A percentile compares a stretch with the other conserved stretches of the same genome.
phyloP scores from a whole-genome alignment of 768 basidiomycete genomes.

The Leucogyrophana mollusca region DNA sequence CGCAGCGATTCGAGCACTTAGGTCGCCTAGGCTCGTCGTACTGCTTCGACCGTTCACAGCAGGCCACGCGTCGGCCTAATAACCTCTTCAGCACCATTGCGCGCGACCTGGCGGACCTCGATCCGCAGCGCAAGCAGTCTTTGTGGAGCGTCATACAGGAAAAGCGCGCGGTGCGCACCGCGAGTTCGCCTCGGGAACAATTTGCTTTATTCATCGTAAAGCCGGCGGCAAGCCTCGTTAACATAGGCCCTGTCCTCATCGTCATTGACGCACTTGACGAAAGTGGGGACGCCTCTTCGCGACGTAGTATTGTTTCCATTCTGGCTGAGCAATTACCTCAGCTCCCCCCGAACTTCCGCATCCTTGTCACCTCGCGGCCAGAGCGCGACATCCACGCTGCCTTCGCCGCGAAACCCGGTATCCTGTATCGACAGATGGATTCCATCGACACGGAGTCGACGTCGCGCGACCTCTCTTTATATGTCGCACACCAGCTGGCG shows the following conservation, averaged over 20 bases:
- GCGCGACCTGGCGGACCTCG: conserved; percentile 10
- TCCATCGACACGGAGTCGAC: neutral
- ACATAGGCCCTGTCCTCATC: conserved; percentile 24
- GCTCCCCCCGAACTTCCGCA: conserved; percentile 22
- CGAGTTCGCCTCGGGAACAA: too few relatives aligned
- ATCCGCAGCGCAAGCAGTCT: neutral
- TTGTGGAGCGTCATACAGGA: neutral
- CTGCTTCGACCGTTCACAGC: conserved; percentile 15
- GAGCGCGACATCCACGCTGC: conserved; percentile 24
- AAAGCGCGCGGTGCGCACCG: too few relatives aligned
- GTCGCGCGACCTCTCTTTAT: conserved; percentile 6
- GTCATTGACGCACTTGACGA: conserved; percentile 38
- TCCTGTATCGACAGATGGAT: conserved; percentile 18
- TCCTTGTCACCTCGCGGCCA: conserved; percentile 32
- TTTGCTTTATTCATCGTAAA: too few relatives aligned
- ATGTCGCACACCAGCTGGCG: conserved; percentile 1
- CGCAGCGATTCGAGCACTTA: conserved; percentile 6
- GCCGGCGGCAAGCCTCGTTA: too few relatives aligned
- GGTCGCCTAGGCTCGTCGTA: conserved; percentile 17
- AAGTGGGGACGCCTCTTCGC: conserved; percentile 20
- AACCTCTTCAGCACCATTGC: conserved; percentile 18
- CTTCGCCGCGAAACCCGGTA: conserved; percentile 10
- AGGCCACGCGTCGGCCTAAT: conserved; percentile 5
- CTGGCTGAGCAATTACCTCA: conserved; percentile 20
- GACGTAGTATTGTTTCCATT: conserved; percentile 27